Base-by-base conservation (phyloP, 2,329 filamentous ascomycete genomes). In the Pseudomassariella vexata region DNA sequence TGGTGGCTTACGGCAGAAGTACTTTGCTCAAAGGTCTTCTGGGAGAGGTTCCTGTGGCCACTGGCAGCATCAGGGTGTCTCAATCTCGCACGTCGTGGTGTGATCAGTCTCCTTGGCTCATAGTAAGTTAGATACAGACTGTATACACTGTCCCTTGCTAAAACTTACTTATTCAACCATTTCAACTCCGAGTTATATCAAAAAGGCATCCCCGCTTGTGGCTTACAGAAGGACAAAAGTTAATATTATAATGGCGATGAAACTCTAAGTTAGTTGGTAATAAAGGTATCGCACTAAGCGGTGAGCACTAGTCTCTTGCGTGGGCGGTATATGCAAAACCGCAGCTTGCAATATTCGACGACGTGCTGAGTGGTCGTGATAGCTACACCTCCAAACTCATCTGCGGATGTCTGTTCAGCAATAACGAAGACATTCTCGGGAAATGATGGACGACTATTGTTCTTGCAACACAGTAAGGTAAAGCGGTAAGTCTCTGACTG, bases 241-340 rank as follows among this genome's bases (percentile, higher is more conserved):
- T 39, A 40, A 6, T 44, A 61, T 3, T 47, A 56, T 0, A 30
- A 49, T 1, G 56, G 59, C 9, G 57, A 61, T 20, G 38, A 43
- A 3, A 58, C 56, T n/a, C n/a, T n/a, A n/a, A n/a, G 0, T 38
- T 39, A 1, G 48, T 58, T n/a, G 59, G 61, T 3, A 58, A 48
- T 8, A 55, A 53, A 24, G 59, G 60, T 0, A 53, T 60, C 11
- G 49, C 47, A 0, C 40, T 64, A 7, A 63, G 58, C 5, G 60
- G 61, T 15, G 60, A 60, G 0, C 57, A 63, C 36, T 19, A 27
- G 32, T 14, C 32, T 14, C 25, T 21, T 39, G 38, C n/a, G 21
- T 39, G 28, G 35, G 35, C 16, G 14, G 28, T 26, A 17, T 22
- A 30, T 11, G 21, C 28, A 11, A 20, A 17, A 15, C 20, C 28